Evolutionary conservation across 345 rosid genomes (phyloP).

Genomic region (Euphorbia pulcherrima): DNA sequence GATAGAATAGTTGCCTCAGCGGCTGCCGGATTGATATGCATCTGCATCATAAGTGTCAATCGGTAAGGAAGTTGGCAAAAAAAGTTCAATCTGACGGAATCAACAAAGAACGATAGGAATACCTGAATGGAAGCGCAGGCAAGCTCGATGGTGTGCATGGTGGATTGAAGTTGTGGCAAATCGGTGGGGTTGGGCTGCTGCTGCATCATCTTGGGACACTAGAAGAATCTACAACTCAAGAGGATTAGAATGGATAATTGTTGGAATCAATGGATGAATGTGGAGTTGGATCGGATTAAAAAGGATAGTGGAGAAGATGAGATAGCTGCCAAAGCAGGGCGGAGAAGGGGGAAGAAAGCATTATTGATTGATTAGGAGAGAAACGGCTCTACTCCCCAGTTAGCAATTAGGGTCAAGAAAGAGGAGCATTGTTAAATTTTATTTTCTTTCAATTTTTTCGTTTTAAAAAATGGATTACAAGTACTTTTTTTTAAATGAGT

Average conservation of each 20-base stretch:
- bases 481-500: too few species aligned
- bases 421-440: too few species aligned
- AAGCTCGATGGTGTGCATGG: slow-evolving; percentile 89
- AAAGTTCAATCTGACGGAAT: background rate
- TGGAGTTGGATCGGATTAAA: background rate
- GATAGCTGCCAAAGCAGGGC: background rate
- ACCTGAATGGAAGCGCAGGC: slow-evolving; percentile 96
- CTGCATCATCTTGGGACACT: slow-evolving; percentile 13
- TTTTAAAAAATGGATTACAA: too few species aligned
- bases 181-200: slow-evolving; percentile 35
- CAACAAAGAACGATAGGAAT: background rate
- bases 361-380: background rate
- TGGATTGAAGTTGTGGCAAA: slow-evolving; percentile 67
- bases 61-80: background rate
- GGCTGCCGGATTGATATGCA: slow-evolving; percentile 68
- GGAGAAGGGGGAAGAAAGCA: background rate
- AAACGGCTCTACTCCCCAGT: background rate
- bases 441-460: too few species aligned
- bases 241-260: background rate
- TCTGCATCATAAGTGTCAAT: slow-evolving; percentile 37
- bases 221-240: background rate
- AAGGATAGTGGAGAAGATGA: background rate
- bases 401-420: background rate
- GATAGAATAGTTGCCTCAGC: slow-evolving; percentile 84
- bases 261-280: background rate